These are phyloP conservation scores for Geotrichum histeridarum DNA, from an alignment of 1,139 yeast genomes.

Conservation along the genomic window DNA sequence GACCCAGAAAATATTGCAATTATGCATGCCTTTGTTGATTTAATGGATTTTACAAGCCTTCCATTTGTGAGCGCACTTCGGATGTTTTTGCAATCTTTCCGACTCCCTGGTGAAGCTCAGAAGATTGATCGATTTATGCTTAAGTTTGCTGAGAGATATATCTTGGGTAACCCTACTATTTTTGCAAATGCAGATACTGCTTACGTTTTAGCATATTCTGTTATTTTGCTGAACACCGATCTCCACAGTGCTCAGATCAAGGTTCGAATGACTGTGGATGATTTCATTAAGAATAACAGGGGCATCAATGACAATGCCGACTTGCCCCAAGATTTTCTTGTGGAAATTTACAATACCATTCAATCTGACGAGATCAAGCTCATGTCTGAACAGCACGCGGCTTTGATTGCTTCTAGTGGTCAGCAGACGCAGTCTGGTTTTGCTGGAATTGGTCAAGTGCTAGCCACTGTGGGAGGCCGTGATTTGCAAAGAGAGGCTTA, in stretches of 20 bases:
- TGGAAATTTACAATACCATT: constrained; percentile 69
- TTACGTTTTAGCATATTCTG: constrained; percentile 86
- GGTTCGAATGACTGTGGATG: constrained; percentile 80
- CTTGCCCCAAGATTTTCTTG: constrained; percentile 67
- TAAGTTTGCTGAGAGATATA: constrained; percentile 90
- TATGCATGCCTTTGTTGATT: constrained; percentile 92
- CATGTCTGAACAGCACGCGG: constrained; percentile 91
- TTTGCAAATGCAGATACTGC: constrained; percentile 94
- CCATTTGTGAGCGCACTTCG: constrained; percentile 85
- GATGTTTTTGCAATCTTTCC: constrained; percentile 73
- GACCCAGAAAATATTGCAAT: constrained; percentile 68
- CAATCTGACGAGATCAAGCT: constrained; percentile 78
- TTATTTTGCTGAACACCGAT: constrained; percentile 89
- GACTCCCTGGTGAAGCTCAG: constrained; percentile 97
- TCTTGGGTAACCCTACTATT: constrained; percentile 75
- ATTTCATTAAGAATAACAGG: constrained; percentile 74
- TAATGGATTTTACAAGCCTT: constrained; percentile 66
- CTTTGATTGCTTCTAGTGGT: constrained; percentile 63
- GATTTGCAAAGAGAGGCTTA: constrained; percentile 82
- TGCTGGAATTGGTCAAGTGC: constrained; percentile 55
- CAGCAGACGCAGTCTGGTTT: constrained; percentile 39
- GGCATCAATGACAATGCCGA: constrained; percentile 94
- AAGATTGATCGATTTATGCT: constrained; percentile 95
- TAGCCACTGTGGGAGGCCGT: constrained; percentile 50
- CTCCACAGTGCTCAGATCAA: constrained; percentile 84